phyloP scores from a whole-genome alignment of 805 yeast species.

The Ogataea thermomethanolica region DNA sequence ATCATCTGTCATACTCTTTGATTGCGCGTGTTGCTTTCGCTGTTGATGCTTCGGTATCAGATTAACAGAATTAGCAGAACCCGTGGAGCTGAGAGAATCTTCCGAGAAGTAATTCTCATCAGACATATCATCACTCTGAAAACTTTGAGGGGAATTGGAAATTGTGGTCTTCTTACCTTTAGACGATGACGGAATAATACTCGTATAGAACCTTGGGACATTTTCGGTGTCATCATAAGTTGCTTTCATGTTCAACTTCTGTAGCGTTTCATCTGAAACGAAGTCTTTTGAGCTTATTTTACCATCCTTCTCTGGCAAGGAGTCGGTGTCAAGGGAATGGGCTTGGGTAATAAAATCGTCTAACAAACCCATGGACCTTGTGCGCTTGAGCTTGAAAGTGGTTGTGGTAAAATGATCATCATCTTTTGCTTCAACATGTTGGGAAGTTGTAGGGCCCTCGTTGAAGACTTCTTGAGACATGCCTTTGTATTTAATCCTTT shows the following conservation, averaged over 20 bases:
- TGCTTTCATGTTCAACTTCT: conserved; percentile 52
- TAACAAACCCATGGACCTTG: conserved; percentile 76
- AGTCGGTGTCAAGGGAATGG: conserved; percentile 18
- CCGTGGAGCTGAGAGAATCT: conserved; percentile 27
- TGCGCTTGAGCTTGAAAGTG: conserved; percentile 72
- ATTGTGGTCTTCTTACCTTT: conserved; percentile 10
- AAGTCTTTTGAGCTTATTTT: conserved; percentile 92
- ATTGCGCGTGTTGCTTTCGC: conserved; percentile 18
- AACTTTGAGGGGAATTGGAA: conserved; percentile 25
- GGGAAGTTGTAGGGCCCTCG: conserved; percentile 62
- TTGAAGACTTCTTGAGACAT: conserved; percentile 39
- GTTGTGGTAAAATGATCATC: conserved; percentile 67
- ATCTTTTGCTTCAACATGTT: conserved; percentile 66
- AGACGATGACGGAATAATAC: conserved; percentile 24
- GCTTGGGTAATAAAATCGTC: conserved; percentile 50
- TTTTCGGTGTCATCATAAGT: conserved; percentile 18
- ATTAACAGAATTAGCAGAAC: conserved; percentile 22
- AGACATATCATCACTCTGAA: conserved; percentile 26
- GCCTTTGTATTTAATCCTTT: not conserved
- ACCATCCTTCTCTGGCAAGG: conserved; percentile 42
- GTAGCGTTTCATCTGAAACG: conserved; percentile 91
- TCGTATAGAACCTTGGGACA: conserved; percentile 28
- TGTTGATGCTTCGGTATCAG: conserved; percentile 33
- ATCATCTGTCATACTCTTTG: conserved; percentile 10
- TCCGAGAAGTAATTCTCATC: conserved; percentile 28